phyloP scores from a whole-genome alignment of 257 asterid species.

The Solanum appendiculatum region DNA sequence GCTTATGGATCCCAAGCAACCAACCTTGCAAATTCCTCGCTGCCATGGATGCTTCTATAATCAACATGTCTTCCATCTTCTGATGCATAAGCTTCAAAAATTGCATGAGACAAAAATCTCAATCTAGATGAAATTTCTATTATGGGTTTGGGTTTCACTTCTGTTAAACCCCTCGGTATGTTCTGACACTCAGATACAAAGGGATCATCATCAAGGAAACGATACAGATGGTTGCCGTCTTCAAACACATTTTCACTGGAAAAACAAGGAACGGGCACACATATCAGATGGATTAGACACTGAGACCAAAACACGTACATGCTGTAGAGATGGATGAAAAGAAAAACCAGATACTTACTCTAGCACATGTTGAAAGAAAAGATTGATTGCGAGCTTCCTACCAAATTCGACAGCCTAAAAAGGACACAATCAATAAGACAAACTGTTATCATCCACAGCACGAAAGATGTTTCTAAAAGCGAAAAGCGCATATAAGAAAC shows the following conservation, averaged over 20 bases:
- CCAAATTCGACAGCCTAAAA: conserved; percentile 88
- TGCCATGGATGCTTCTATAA: conserved; percentile 77
- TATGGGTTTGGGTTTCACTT: conserved; percentile 73
- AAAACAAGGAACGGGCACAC: background rate
- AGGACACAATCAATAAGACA: conserved; percentile 7
- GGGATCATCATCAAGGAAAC: conserved; percentile 84
- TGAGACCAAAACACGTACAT: background rate
- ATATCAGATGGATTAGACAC: background rate
- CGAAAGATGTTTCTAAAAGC: background rate
- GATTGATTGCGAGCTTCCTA: conserved; percentile 59
- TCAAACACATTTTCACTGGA: conserved; percentile 65
- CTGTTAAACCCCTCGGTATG: conserved; percentile 76
- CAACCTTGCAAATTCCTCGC: conserved; percentile 94
- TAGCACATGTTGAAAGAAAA: conserved; percentile 62
- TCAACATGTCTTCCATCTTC: conserved; percentile 69
- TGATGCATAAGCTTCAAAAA: conserved; percentile 76
- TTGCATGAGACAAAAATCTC: conserved; percentile 49
- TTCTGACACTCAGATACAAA: conserved; percentile 66
- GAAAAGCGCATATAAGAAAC: background rate
- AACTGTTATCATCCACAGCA: background rate
- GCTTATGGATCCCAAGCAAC: background rate
- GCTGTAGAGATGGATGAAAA: background rate
- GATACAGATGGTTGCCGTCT: conserved; percentile 71
- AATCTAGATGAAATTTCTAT: conserved; percentile 70
- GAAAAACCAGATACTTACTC: conserved; percentile 41